Conservation (phyloP, 2,329 filamentous ascomycete genomes). For the Calonectria henricotiae region DNA sequence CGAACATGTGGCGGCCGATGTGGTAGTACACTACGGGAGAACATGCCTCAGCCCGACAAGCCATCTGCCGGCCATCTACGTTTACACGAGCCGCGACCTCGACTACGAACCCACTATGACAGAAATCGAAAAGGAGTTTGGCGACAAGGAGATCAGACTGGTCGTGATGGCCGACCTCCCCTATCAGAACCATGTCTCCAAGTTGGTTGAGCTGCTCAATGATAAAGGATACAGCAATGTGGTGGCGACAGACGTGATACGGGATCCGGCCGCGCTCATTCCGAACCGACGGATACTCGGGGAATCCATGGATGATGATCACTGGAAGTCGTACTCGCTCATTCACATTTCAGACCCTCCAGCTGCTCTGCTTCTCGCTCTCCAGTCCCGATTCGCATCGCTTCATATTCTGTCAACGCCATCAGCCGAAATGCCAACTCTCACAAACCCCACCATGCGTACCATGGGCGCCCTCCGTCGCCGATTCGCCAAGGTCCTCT, state of each 20-base stretch:
- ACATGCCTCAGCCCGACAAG: constrained; percentile 94
- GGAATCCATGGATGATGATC: constrained; percentile 59
- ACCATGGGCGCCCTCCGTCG: constrained; percentile 78
- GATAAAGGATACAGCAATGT: constrained; percentile 79
- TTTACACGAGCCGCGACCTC: constrained; percentile 85
- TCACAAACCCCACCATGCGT: constrained; percentile 63
- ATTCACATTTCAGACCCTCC: constrained; percentile 91
- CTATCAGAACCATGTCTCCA: constrained; percentile 82
- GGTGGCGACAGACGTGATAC: constrained; percentile 80
- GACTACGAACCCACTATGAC: constrained; percentile 71
- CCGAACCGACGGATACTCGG: constrained; percentile 84
- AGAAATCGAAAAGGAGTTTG: constrained; percentile 80
- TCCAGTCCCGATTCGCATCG: constrained; percentile 85
- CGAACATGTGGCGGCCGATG: constrained; percentile 91
- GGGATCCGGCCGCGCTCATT: constrained; percentile 84
- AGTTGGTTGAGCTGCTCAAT: constrained; percentile 70
- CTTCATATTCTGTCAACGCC: constrained; percentile 84
- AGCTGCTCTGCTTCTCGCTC: constrained; percentile 86
- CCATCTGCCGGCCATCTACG: constrained; percentile 88
- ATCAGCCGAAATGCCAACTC: constrained; percentile 68
- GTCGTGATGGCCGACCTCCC: constrained; percentile 93
- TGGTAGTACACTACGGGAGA: constrained; percentile 94
- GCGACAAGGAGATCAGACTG: constrained; percentile 75
- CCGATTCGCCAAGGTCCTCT: constrained; percentile 89
- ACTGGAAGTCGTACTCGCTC: constrained; percentile 79